Conservation (phyloP, 495 filamentous ascomycete genomes). For the Xylaria flabelliformis region DNA sequence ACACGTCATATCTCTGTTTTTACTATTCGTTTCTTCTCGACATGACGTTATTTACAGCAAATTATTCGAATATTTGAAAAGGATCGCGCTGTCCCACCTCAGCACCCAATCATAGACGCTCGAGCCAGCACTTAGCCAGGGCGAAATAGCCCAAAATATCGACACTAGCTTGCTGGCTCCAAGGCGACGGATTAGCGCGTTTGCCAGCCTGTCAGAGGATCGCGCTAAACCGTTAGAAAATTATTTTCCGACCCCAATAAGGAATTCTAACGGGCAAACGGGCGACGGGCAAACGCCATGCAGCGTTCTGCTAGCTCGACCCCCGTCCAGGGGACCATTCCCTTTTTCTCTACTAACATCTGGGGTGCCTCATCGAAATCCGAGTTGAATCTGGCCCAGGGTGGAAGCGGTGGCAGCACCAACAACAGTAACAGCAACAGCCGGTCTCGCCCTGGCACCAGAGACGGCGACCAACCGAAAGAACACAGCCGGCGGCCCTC, state of each 20-base stretch:
- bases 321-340: constrained; percentile 47
- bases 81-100: constrained; percentile 1
- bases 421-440: constrained; percentile 29
- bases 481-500: constrained; percentile 52
- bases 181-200: constrained; percentile 13
- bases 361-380: constrained; percentile 39
- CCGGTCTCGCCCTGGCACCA: constrained; percentile 49
- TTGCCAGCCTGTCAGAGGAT: constrained; percentile 19
- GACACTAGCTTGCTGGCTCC: background rate
- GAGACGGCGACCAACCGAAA: constrained; percentile 50
- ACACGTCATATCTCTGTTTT: background rate
- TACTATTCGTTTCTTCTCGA: background rate
- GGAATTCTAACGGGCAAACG: constrained; percentile 2
- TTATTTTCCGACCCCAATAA: constrained; percentile 18
- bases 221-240: constrained; percentile 22
- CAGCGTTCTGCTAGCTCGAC: constrained; percentile 47
- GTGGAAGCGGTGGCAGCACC: constrained; percentile 18
- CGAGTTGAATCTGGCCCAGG: constrained; percentile 13
- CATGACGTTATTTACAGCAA: background rate
- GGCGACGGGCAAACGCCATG: constrained; percentile 40
- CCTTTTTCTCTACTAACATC: constrained; percentile 51
- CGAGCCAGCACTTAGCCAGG: background rate
- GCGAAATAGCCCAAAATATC: background rate
- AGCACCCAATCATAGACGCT: constrained; percentile 13
- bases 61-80: background rate